These are phyloP conservation scores for Aspergillus carbonarius DNA, from an alignment of 2,329 filamentous ascomycete genomes.

Conservation along the genomic window DNA sequence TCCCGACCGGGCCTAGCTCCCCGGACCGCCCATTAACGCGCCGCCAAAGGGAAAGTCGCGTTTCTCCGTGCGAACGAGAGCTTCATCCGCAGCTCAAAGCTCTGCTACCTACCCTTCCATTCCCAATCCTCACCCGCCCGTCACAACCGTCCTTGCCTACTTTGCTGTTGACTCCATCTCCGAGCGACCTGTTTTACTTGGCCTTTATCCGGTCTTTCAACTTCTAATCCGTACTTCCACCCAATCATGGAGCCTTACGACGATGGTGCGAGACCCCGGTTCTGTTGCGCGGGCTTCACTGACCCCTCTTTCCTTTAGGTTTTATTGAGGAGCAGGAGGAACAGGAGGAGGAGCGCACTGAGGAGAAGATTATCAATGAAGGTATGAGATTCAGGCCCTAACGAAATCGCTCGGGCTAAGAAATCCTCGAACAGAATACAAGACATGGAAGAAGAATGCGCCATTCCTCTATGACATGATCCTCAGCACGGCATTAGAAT, in stretches of 20 bases:
- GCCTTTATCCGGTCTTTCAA: neutral
- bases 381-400: slow-evolving; percentile 47
- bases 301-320: slow-evolving; percentile 20
- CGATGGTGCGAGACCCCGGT: slow-evolving; percentile 26
- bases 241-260: slow-evolving; percentile 37
- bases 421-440: slow-evolving; percentile 70
- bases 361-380: slow-evolving; percentile 92
- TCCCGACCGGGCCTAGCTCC: slow-evolving; percentile 25
- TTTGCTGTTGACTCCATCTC: neutral
- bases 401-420: slow-evolving; percentile 1
- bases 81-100: slow-evolving; percentile 18
- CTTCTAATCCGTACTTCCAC: slow-evolving; percentile 1
- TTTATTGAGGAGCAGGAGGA: slow-evolving; percentile 43
- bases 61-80: slow-evolving; percentile 21
- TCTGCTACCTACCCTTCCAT: slow-evolving; percentile 7
- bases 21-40: slow-evolving; percentile 37
- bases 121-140: neutral
- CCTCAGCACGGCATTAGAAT: slow-evolving; percentile 88
- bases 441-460: slow-evolving; percentile 99
- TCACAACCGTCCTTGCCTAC: neutral
- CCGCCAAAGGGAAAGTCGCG: slow-evolving; percentile 25
- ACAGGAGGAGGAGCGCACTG: slow-evolving; percentile 70
- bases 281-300: slow-evolving; percentile 19
- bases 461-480: slow-evolving; percentile 99
- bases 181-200: slow-evolving; percentile 7